Evolutionary conservation across 352 stramenopile species (phyloP).

Genomic region (Pythium plurisporium): DNA sequence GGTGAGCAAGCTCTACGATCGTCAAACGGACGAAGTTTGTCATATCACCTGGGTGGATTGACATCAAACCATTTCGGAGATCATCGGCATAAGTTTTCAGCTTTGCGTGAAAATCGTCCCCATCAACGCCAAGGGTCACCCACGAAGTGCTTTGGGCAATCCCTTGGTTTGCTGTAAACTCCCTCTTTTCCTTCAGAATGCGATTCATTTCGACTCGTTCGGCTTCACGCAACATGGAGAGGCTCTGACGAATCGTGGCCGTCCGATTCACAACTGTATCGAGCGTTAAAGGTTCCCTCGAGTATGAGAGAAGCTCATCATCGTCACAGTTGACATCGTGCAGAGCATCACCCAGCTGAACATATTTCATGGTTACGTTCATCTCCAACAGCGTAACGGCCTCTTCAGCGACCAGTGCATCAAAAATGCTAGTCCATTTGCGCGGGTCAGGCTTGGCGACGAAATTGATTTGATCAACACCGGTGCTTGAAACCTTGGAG

Average conservation of each 20-base stretch:
- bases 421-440: conserved; percentile 11
- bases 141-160: neutral
- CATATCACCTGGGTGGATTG: neutral
- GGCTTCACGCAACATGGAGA: neutral
- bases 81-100: neutral
- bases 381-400: neutral
- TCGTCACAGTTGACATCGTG: neutral
- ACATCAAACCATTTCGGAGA: neutral
- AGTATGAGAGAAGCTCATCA: neutral
- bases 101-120: neutral
- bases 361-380: neutral
- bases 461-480: neutral
- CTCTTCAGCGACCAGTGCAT: conserved; percentile 7
- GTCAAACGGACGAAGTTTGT: neutral
- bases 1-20: conserved; percentile 27
- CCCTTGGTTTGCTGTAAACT: neutral
- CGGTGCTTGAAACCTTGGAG: neutral
- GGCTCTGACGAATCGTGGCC: neutral
- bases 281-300: neutral
- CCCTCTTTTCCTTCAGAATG: neutral
- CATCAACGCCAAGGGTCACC: neutral
- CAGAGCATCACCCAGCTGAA: neutral
- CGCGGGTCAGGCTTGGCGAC: neutral
- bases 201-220: neutral
- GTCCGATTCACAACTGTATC: neutral